These are phyloP conservation scores for Ilyonectria sp. DNA, from an alignment of 2,329 filamentous ascomycete species.

Conservation along the genomic window DNA sequence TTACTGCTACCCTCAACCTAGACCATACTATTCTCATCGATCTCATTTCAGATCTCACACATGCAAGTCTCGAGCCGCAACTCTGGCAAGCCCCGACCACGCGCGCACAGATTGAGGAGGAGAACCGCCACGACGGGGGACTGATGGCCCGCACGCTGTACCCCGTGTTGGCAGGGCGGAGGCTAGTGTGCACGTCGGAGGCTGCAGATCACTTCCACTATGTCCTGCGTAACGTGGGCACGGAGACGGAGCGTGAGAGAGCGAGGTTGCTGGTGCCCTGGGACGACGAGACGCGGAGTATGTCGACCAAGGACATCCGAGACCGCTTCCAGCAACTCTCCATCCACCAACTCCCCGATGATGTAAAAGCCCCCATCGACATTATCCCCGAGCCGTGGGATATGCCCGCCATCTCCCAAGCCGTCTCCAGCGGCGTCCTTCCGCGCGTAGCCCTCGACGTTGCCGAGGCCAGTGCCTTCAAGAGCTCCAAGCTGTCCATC, in stretches of 20 bases:
- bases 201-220: slow-evolving; percentile 58
- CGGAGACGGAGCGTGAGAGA: slow-evolving; percentile 54
- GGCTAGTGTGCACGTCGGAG: slow-evolving; percentile 56
- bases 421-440: slow-evolving; percentile 47
- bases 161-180: slow-evolving; percentile 51
- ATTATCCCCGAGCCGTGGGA: slow-evolving; percentile 50
- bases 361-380: slow-evolving; percentile 55
- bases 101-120: slow-evolving; percentile 54
- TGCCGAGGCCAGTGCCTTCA: slow-evolving; percentile 51
- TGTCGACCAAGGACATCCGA: slow-evolving; percentile 37
- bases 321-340: slow-evolving; percentile 53
- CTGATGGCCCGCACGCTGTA: slow-evolving; percentile 56
- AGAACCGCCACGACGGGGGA: slow-evolving; percentile 48
- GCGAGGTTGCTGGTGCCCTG: slow-evolving; percentile 53
- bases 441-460: slow-evolving; percentile 55
- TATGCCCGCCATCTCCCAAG: slow-evolving; percentile 42
- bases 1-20: slow-evolving; percentile 57
- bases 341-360: slow-evolving; percentile 48
- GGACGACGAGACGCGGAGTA: slow-evolving; percentile 35
- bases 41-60: slow-evolving; percentile 58
- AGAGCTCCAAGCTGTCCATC: slow-evolving; percentile 56
- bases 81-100: slow-evolving; percentile 54
- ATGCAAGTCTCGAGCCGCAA: slow-evolving; percentile 51
- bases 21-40: slow-evolving; percentile 60
- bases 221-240: slow-evolving; percentile 55